Evolutionary conservation across 352 stramenopile species (phyloP), one percentile per base, ranked within the genome.

Genomic region (Plasmopara halstedii): DNA sequence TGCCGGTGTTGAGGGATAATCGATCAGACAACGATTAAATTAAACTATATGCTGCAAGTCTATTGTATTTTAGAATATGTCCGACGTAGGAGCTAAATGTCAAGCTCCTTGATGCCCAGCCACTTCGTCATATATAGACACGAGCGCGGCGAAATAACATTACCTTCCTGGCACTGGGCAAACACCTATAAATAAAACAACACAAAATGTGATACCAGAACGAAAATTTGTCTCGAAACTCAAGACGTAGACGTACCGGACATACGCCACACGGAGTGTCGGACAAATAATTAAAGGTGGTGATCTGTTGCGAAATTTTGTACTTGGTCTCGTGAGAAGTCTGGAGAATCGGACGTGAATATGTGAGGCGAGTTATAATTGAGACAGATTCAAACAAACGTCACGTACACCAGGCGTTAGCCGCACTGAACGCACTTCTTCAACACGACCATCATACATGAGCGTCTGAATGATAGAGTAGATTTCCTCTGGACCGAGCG

Each of bases 91-190:
- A 42, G n/a, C 42, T 62, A 94, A 29, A 92, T 88, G 44, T 88
- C 78, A 45, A 87, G 68, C 51, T 94, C 79, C 55, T 92, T 85
- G 49, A 96, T 67, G 39, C 93, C 81, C 4, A 95, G 64, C 86
- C 86, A 97, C 58, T 95, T 91, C 33, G 68, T 83, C 48, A 95
- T 83, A 56, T 97, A 97, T 32, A 94, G 56, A 72, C 88, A 97
- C 56, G 81, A 94, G 33, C 73, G 76, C 7, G 88, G 88, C 26
- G 82, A 95, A 47, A 97, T 95, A 45, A 95, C 64, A 53, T 92
- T 95, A 50, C 84, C 85, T 55, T 96, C 86, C 25, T 83, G 68
- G 65, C 88, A 97, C 48, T 96, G 86, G 42, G 90, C 70, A 50
- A 95, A 92, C 39, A 96, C 84, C 69, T 86, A 38, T 20, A 57